A percentile compares a stretch with the other conserved stretches of the same genome.
Conservation (phyloP, 805 yeast genomes). For the Saturnispora besseyi region DNA sequence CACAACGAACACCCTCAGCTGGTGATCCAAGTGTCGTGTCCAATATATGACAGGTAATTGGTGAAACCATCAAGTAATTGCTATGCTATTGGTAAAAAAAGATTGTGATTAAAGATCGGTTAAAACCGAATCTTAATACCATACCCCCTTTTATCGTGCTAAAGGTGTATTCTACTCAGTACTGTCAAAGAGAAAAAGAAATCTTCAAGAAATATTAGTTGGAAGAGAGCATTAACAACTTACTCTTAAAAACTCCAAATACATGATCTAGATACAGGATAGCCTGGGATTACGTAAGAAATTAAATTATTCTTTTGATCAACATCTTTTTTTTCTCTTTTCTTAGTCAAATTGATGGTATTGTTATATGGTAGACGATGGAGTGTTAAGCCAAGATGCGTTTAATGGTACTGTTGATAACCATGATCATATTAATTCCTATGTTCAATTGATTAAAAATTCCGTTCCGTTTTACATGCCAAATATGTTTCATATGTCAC, state of each 20-base stretch:
- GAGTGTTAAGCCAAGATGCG: not conserved
- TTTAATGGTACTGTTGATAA: not conserved
- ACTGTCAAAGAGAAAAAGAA: not conserved
- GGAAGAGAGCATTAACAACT: too few relatives aligned
- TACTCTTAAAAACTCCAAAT: too few relatives aligned
- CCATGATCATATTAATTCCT: constrained; percentile 15
- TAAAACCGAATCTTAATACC: not conserved
- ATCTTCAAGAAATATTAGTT: too few relatives aligned
- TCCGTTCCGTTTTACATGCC: constrained; percentile 29
- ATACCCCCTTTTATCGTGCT: too few relatives aligned
- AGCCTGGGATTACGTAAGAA: not conserved
- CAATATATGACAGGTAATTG: constrained; percentile 82
- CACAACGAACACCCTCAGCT: constrained; percentile 66
- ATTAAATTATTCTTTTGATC: not conserved
- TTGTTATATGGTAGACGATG: not conserved
- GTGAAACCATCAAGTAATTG: constrained; percentile 23
- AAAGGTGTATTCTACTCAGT: not conserved
- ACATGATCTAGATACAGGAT: too few relatives aligned
- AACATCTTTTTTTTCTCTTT: not conserved
- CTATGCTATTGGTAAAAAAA: not conserved
- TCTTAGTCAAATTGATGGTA: not conserved
- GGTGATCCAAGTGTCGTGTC: constrained; percentile 83
- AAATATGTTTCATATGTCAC: constrained; percentile 28
- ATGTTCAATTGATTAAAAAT: constrained; percentile 20
- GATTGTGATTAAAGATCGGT: not conserved